phyloP scores from a whole-genome alignment of 2,329 filamentous ascomycete genomes.

The Neofusicoccum ribis region DNA sequence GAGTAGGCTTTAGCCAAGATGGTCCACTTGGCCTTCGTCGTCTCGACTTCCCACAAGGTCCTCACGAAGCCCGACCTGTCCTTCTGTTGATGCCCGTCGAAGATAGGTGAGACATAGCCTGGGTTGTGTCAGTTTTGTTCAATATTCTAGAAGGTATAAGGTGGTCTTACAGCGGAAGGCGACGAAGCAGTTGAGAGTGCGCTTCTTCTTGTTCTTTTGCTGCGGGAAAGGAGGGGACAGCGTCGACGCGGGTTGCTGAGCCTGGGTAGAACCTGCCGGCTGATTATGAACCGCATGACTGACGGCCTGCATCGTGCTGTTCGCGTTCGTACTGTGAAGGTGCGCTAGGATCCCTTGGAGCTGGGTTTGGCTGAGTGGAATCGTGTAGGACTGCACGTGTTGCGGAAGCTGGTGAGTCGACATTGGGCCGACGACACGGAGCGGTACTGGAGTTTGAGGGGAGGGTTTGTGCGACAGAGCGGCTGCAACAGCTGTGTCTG shows the following conservation, averaged over 20 bases:
- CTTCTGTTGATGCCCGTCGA: conserved; percentile 53
- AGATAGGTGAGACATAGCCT: conserved; percentile 52
- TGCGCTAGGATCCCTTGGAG: background rate
- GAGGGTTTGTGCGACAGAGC: background rate
- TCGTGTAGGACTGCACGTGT: background rate
- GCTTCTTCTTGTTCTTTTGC: conserved; percentile 12
- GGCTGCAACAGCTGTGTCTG: background rate
- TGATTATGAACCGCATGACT: no score
- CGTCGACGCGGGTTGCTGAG: background rate
- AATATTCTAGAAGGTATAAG: background rate
- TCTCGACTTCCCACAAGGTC: conserved; percentile 52
- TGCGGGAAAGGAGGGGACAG: background rate
- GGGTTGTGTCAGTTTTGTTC: conserved; percentile 24
- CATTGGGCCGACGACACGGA: background rate
- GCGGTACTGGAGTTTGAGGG: background rate
- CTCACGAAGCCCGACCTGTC: conserved; percentile 53
- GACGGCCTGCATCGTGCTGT: background rate
- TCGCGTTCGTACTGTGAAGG: background rate
- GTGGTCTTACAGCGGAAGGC: conserved; percentile 34
- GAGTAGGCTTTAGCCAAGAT: conserved; percentile 59
- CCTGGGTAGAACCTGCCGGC: background rate
- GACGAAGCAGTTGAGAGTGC: conserved; percentile 39
- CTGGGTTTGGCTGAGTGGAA: background rate
- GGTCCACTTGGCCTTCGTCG: conserved; percentile 53
- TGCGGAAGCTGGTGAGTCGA: background rate